Evolutionary conservation across 768 basidiomycete genomes (phyloP), one percentile per base, ranked within the genome.

Genomic region (Pulveroboletus ravenelii): DNA sequence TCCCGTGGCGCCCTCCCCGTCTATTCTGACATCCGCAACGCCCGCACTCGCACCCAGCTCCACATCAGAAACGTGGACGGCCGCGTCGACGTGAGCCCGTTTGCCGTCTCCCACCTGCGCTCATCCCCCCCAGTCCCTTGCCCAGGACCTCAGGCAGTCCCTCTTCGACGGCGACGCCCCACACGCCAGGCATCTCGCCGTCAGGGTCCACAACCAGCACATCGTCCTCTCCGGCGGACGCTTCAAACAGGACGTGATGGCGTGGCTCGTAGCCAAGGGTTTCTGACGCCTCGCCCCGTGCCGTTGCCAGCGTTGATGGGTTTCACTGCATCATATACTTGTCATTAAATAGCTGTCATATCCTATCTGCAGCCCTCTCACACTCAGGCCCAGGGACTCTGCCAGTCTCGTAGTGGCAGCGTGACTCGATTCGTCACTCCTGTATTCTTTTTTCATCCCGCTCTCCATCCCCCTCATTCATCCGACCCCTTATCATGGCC

Each of bases 31-130:
- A 63, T 87, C 40, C 81, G 84, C 20, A 23, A 23, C 20, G 79
- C 69, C 3, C 29, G 78, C 84, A 51, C 81, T 5, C 78, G 80
- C 48, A 70, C 80, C 53, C 70, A 78, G 32, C 67, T 85, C 39
- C 73, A 78, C 40, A 74, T 91, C 50, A 78, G 82, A 46, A 85
- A 89, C 66, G 72, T 91, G 9, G 75, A 88, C 51, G 89, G 88
- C 17, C 74, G 79, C 54, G 60, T 71, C 52, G 67, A 74, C 50
- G 88, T 87, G 62, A 55, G 78, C 72, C 45, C 52, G n/a, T 5
- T 5, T 30, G 45, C 30, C 37, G 36, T n/a, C 35, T 48, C 1
- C 44, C 25, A 35, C 3, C 9, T 12, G 6, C 25, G 25, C 45
- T 51, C 46, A 57, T 47, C 32, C 48, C 47, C 38, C 1, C 12